phyloP scores from a whole-genome alignment of 768 basidiomycete species.

The Tylopilus balloui region DNA sequence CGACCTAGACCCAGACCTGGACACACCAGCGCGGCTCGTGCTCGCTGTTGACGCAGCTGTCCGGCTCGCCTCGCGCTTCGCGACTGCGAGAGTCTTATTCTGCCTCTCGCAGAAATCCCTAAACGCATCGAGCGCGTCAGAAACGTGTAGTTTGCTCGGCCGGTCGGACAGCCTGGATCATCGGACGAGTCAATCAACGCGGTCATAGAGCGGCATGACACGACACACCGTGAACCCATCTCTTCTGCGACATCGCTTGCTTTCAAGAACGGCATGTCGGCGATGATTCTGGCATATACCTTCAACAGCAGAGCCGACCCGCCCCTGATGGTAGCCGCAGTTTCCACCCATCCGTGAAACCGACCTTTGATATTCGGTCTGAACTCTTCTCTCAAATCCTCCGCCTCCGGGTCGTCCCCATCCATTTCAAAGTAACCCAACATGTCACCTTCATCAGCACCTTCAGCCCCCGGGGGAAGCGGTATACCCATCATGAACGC shows the following conservation, averaged over 20 bases:
- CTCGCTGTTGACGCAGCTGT: background rate
- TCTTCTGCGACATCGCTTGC: slow-evolving; percentile 50
- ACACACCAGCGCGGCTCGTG: background rate
- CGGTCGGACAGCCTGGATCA: slow-evolving; percentile 46
- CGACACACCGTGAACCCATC: slow-evolving; percentile 49
- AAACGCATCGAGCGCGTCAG: slow-evolving; percentile 48
- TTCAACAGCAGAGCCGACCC: slow-evolving; percentile 35
- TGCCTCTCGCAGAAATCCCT: slow-evolving; percentile 49
- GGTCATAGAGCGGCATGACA: background rate
- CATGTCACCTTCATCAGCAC: slow-evolving; percentile 42
- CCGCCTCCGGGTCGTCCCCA: slow-evolving; percentile 49
- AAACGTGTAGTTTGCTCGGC: slow-evolving; percentile 48
- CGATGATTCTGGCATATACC: slow-evolving; percentile 42
- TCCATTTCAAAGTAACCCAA: slow-evolving; percentile 50
- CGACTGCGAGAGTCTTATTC: slow-evolving; percentile 32
- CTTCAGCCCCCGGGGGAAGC: slow-evolving; percentile 35
- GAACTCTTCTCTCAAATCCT: slow-evolving; percentile 58
- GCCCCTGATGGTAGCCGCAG: slow-evolving; percentile 38
- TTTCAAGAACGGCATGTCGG: slow-evolving; percentile 55
- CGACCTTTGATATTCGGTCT: slow-evolving; percentile 52
- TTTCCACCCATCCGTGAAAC: slow-evolving; percentile 54
- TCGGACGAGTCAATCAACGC: background rate
- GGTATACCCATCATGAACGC: slow-evolving; percentile 62
- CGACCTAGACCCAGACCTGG: slow-evolving; percentile 1
- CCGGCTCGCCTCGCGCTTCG: slow-evolving; percentile 18